Evolutionary conservation across 768 basidiomycete species (phyloP).

Genomic region (Boletus pseudopeckii): DNA sequence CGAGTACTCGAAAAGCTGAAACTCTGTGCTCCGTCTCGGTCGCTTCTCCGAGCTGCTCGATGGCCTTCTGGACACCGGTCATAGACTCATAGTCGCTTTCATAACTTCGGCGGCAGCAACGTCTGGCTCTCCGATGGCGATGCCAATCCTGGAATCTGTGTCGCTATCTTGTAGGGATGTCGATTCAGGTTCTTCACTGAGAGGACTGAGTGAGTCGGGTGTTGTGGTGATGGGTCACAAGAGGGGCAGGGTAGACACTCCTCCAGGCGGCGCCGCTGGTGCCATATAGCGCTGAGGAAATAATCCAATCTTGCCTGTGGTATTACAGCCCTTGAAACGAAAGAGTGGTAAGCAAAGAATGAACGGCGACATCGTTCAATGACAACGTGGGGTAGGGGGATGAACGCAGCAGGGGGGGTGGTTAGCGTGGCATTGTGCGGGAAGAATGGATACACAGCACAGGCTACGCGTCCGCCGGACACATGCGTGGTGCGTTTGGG

Average conservation of each 20-base stretch:
- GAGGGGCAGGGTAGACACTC: too few species aligned
- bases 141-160: too few species aligned
- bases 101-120: slow-evolving; percentile 54
- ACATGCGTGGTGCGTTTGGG: slow-evolving; percentile 41
- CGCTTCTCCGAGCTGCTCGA: slow-evolving; percentile 75
- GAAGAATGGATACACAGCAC: slow-evolving; percentile 40
- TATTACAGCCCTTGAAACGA: slow-evolving; percentile 65
- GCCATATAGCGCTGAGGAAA: slow-evolving; percentile 91
- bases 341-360: slow-evolving; percentile 22
- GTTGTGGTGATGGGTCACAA: too few species aligned
- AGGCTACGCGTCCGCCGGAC: slow-evolving; percentile 2
- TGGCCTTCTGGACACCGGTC: slow-evolving; percentile 87
- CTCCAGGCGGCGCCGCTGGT: slow-evolving; percentile 55
- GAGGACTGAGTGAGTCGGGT: too few species aligned
- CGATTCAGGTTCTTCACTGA: too few species aligned
- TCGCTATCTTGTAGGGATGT: too few species aligned
- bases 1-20: slow-evolving; percentile 72
- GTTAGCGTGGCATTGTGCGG: slow-evolving; percentile 4
- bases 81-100: slow-evolving; percentile 85
- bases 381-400: slow-evolving; percentile 26
- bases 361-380: slow-evolving; percentile 23
- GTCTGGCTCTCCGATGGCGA: slow-evolving; percentile 24
- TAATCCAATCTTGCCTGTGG: slow-evolving; percentile 78
- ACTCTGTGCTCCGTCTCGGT: slow-evolving; percentile 58
- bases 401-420: slow-evolving; percentile 2